These are phyloP conservation scores for Cystobasidiaceae sp. DNA, from an alignment of 1,284 basidiomycete species.

Conservation along the genomic window DNA sequence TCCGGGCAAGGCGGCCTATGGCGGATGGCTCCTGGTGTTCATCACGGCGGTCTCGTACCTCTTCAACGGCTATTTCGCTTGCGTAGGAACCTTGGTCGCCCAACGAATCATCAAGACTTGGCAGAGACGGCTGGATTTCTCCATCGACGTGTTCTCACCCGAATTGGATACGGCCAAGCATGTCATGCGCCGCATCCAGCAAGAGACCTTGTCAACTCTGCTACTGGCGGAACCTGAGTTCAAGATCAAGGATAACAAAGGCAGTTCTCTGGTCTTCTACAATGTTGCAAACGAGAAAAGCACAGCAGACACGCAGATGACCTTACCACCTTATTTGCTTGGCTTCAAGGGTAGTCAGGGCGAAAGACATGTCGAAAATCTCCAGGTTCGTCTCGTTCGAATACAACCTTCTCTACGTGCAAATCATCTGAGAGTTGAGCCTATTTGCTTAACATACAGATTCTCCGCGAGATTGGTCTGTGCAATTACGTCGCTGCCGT, in stretches of 20 bases:
- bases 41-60: conserved; percentile 50
- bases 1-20: conserved; percentile 40
- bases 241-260: conserved; percentile 55
- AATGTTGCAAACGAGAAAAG: not conserved
- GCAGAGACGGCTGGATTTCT: conserved; percentile 66
- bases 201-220: conserved; percentile 67
- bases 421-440: not conserved
- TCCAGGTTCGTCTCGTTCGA: conserved; percentile 64
- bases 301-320: conserved; percentile 52
- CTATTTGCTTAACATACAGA: conserved; percentile 48
- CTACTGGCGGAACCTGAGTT: conserved; percentile 60
- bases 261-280: conserved; percentile 57
- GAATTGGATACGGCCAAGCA: conserved; percentile 64
- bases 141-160: conserved; percentile 74
- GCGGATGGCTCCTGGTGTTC: conserved; percentile 42
- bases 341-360: conserved; percentile 62
- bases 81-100: conserved; percentile 37
- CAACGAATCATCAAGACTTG: conserved; percentile 50
- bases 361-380: conserved; percentile 71
- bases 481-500: conserved; percentile 55
- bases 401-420: not conserved
- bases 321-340: conserved; percentile 60
- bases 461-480: conserved; percentile 62
- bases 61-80: conserved; percentile 50
- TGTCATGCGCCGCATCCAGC: conserved; percentile 69